These are phyloP conservation scores for Kazachstania africana DNA, from an alignment of 805 yeast genomes.

Conservation along the genomic window DNA sequence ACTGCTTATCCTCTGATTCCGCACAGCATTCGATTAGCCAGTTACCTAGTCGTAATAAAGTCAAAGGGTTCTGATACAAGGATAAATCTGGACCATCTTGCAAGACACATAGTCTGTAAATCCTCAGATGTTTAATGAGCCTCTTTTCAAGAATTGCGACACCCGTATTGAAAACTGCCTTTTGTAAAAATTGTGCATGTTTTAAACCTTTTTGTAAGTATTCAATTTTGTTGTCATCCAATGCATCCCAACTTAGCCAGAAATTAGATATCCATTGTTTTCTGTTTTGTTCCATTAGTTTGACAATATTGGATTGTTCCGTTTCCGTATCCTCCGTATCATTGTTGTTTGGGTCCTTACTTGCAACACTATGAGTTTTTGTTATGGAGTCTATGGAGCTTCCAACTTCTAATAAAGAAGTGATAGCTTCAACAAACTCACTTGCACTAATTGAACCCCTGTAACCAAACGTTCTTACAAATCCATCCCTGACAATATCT, in stretches of 20 bases:
- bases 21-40: slow-evolving; percentile 89
- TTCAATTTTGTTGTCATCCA: slow-evolving; percentile 33
- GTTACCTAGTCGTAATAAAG: slow-evolving; percentile 69
- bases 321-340: slow-evolving; percentile 20
- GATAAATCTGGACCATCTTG: slow-evolving; percentile 79
- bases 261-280: slow-evolving; percentile 66
- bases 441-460: slow-evolving; percentile 82
- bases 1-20: slow-evolving; percentile 51
- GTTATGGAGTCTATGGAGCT: slow-evolving; percentile 11
- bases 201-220: slow-evolving; percentile 45
- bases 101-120: slow-evolving; percentile 76
- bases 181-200: slow-evolving; percentile 75
- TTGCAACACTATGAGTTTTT: slow-evolving; percentile 13
- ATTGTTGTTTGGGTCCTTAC: slow-evolving; percentile 13
- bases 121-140: slow-evolving; percentile 62
- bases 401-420: slow-evolving; percentile 72
- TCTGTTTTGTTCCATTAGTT: slow-evolving; percentile 33
- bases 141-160: slow-evolving; percentile 80
- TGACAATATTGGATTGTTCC: slow-evolving; percentile 15
- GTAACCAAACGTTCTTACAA: slow-evolving; percentile 75
- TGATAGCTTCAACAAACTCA: slow-evolving; percentile 81
- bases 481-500: slow-evolving; percentile 76
- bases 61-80: slow-evolving; percentile 75
- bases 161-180: slow-evolving; percentile 76
- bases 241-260: slow-evolving; percentile 59